Evolutionary conservation across 1,139 yeast genomes (phyloP).

Genomic region (Hyphopichia khmerensis): DNA sequence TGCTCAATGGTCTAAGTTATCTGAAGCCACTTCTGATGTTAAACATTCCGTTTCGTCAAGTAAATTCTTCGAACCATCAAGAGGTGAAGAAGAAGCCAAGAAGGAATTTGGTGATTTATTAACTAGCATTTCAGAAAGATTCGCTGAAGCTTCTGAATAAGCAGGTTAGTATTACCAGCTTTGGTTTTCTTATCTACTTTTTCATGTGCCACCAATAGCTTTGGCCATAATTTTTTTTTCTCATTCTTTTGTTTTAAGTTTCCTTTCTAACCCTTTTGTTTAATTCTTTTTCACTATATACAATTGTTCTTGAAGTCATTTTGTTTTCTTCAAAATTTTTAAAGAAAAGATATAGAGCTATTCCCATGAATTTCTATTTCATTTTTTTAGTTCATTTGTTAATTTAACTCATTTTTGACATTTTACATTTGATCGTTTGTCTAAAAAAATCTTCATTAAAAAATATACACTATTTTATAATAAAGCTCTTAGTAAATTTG

Average conservation of each 20-base stretch:
- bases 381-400: neutral
- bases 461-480: neutral
- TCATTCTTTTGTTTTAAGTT: neutral
- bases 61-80: conserved; percentile 93
- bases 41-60: conserved; percentile 93
- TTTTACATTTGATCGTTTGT: neutral
- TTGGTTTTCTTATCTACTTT: neutral
- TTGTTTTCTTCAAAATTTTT: neutral
- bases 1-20: conserved; percentile 88
- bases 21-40: conserved; percentile 85
- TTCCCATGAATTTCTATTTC: neutral
- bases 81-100: conserved; percentile 77
- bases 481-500: neutral
- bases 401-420: neutral
- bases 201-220: neutral
- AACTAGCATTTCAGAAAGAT: conserved; percentile 78
- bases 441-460: conserved; percentile 1
- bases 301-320: neutral
- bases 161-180: neutral
- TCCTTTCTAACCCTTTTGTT: conserved; percentile 1
- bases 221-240: neutral
- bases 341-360: neutral
- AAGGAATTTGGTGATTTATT: conserved; percentile 76
- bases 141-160: conserved; percentile 93
- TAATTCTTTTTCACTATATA: neutral